Conservation (phyloP, 768 basidiomycete species). For the Tricholomella constricta region DNA sequence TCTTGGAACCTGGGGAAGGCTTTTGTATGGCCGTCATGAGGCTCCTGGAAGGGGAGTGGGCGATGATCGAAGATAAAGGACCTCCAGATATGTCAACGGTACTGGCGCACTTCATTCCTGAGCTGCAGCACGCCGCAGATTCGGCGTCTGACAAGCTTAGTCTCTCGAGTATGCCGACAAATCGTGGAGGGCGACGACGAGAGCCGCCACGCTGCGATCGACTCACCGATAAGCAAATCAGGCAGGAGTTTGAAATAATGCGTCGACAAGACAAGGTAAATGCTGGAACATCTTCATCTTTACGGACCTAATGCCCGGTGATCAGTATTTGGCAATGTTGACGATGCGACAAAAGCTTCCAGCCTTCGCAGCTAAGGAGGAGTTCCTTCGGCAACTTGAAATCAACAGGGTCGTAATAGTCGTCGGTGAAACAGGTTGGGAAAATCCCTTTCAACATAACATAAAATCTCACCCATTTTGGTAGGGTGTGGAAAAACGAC, state of each 20-base stretch:
- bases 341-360: constrained; percentile 64
- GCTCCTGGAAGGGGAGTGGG: constrained; percentile 72
- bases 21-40: constrained; percentile 73
- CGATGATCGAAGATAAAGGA: constrained; percentile 61
- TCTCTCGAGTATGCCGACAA: neutral
- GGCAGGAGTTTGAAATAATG: constrained; percentile 51
- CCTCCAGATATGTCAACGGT: constrained; percentile 78
- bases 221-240: constrained; percentile 51
- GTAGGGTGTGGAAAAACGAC: constrained; percentile 90
- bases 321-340: constrained; percentile 58
- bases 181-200: constrained; percentile 21
- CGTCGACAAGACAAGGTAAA: constrained; percentile 39
- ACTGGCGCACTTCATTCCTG: constrained; percentile 58
- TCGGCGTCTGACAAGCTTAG: constrained; percentile 6
- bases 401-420: constrained; percentile 74
- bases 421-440: constrained; percentile 84
- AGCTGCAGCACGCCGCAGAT: constrained; percentile 9
- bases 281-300: neutral
- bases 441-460: neutral
- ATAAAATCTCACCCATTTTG: neutral
- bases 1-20: constrained; percentile 68
- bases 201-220: constrained; percentile 34
- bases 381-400: constrained; percentile 62
- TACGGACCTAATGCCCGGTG: neutral
- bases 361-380: constrained; percentile 67